phyloP scores from a whole-genome alignment of 768 basidiomycete species.

The Agrocybe praecox region DNA sequence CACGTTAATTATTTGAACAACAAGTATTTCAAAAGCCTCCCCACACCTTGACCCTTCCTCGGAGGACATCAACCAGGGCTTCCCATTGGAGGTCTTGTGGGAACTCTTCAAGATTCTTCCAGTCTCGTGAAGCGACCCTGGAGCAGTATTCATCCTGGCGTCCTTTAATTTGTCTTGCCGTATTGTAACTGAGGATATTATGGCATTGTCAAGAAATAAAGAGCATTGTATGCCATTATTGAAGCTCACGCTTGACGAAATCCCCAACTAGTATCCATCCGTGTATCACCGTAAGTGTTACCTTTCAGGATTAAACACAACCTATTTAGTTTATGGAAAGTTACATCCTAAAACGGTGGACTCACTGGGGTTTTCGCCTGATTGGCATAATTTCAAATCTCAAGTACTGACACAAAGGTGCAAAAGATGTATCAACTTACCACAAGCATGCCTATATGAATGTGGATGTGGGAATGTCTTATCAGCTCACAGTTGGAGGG shows the following conservation, averaged over 20 bases:
- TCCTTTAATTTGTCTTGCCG: conserved; percentile 65
- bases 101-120: conserved; percentile 55
- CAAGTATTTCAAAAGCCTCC: not conserved
- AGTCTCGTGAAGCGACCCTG: conserved; percentile 46
- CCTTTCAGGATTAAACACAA: conserved; percentile 25
- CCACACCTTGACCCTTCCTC: conserved; percentile 74
- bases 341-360: not conserved
- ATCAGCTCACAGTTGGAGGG: too few species aligned
- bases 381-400: not conserved
- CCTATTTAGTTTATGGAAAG: not conserved
- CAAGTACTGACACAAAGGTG: not conserved
- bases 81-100: conserved; percentile 81
- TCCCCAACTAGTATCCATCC: conserved; percentile 74
- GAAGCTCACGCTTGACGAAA: conserved; percentile 62
- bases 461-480: not conserved
- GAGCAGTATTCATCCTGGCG: conserved; percentile 71
- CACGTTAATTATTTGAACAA: not conserved
- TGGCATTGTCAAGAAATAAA: not conserved
- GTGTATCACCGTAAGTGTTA: conserved; percentile 43
- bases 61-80: conserved; percentile 73
- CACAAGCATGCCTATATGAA: conserved; percentile 54
- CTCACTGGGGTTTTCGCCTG: conserved; percentile 61
- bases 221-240: not conserved
- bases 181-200: conserved; percentile 49
- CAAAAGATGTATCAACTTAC: conserved; percentile 32